Evolutionary conservation across 805 yeast genomes (phyloP).

Genomic region (Candida pseudoglaebosa): DNA sequence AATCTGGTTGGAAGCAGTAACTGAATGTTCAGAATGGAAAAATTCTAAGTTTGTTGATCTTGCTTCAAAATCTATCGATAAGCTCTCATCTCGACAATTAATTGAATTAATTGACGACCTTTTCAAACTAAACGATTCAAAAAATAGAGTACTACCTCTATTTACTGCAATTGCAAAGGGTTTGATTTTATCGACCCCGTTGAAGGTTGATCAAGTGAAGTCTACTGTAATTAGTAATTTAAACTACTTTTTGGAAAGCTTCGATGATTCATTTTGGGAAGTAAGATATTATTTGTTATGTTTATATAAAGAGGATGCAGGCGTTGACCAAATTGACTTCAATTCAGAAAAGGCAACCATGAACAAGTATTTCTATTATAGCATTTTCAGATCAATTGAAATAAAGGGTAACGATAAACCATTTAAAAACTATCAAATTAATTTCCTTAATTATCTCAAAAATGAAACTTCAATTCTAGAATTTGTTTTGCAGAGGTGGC

Average conservation of each 20-base stretch:
- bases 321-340: slow-evolving; percentile 12
- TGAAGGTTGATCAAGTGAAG: slow-evolving; percentile 15
- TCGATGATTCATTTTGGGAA: slow-evolving; percentile 35
- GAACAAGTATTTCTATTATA: slow-evolving; percentile 25
- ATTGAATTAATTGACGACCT: slow-evolving; percentile 6
- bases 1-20: slow-evolving; percentile 38
- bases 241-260: slow-evolving; percentile 13
- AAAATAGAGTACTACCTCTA: slow-evolving; percentile 10
- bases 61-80: slow-evolving; percentile 38
- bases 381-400: slow-evolving; percentile 50
- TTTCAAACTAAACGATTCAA: slow-evolving; percentile 4
- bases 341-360: slow-evolving; percentile 5
- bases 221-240: slow-evolving; percentile 7
- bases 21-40: slow-evolving; percentile 19
- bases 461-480: slow-evolving; percentile 9
- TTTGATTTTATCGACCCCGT: slow-evolving; percentile 27
- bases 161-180: slow-evolving; percentile 33
- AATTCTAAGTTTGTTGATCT: slow-evolving; percentile 24
- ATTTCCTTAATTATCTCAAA: slow-evolving; percentile 12
- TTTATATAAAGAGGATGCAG: slow-evolving; percentile 30
- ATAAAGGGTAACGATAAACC: slow-evolving; percentile 21
- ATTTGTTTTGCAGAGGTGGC: slow-evolving; percentile 49
- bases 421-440: slow-evolving; percentile 6
- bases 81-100: slow-evolving; percentile 46
- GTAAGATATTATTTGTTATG: slow-evolving; percentile 46